Evolutionary conservation across 768 basidiomycete species (phyloP).

Genomic region (Boletus reticuloceps): DNA sequence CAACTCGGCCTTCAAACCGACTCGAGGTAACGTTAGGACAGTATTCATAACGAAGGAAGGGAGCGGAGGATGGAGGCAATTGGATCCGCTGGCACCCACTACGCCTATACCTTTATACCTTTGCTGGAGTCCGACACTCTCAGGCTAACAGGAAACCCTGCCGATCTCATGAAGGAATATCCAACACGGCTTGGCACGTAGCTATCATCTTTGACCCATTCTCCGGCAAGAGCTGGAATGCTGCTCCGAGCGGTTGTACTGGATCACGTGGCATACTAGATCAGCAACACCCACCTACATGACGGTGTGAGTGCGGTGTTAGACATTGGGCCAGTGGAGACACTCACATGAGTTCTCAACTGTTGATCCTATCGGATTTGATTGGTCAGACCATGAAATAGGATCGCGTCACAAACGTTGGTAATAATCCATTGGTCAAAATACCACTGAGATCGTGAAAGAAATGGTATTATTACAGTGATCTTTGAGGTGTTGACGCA

Average conservation of each 20-base stretch:
- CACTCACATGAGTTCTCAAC: background rate
- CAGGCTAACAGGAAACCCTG: background rate
- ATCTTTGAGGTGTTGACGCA: background rate
- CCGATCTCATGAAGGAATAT: conserved; percentile 2
- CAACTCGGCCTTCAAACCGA: conserved; percentile 2
- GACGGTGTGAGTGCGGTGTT: background rate
- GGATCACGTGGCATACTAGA: background rate
- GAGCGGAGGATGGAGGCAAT: background rate
- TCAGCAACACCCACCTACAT: too few relatives aligned
- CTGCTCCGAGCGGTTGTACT: background rate
- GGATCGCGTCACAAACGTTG: background rate
- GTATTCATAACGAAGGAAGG: background rate
- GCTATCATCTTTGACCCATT: conserved; percentile 9
- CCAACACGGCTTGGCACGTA: background rate
- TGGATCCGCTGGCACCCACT: background rate
- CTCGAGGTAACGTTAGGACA: conserved; percentile 4
- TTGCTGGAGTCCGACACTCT: background rate
- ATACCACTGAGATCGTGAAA: background rate
- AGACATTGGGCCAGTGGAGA: background rate
- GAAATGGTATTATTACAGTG: conserved; percentile 10
- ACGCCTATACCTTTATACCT: conserved; percentile 10
- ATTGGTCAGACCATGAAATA: background rate
- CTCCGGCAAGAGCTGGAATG: background rate
- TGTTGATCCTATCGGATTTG: background rate
- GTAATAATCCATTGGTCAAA: background rate